Base-by-base conservation (phyloP, 306 rosid genomes). In the Pueraria montana region DNA sequence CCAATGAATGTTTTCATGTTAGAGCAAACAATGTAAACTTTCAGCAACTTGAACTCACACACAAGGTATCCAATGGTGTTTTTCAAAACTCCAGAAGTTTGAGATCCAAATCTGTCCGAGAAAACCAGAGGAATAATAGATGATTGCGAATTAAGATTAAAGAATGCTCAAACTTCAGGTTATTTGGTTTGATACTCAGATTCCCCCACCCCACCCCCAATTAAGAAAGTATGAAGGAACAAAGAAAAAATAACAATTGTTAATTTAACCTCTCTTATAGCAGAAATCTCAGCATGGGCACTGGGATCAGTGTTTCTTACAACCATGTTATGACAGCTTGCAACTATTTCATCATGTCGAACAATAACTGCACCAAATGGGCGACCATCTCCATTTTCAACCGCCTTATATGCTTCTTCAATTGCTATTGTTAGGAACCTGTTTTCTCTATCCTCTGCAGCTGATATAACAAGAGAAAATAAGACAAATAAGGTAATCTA, bases 311-410 rank as follows among this genome's bases (percentile, higher is more conserved):
- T 91, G 84, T 92, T 78, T 48, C 74, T 88, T 46, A 86, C 74
- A 81, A 92, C 94, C 97, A 94, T 83, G 87, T 94, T 94, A 84
- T 94, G 98, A 68, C 92, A 88, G 85, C 95, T 89, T 46, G 88
- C 95, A 42, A 94, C 91, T 70, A 94, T 86, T 87, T 94, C 98
- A 80, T 91, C 90, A 38, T 94, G 89, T 21, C 73, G 90, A 83
- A 92, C 95, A 75, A 92, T 82, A 77, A 94, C 92, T 2, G 98
- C 98, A 24, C 98, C 97, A 65, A 88, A 94, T 55, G 98, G 98
- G 59, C 91, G 84, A 71, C 98, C 98, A 79, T 94, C 87, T 13
- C 97, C 97, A 75, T 84, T 71, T 24, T 91, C 97, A 80, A 94
- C 97, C 40, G 87, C 95, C 82, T 91, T 88, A 58, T 94, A 94